Percentiles rank a stretch among this genome's conserved stretches.
Evolutionary conservation across 2,329 filamentous ascomycete species (phyloP).

Genomic region (Fusarium avenaceum): DNA sequence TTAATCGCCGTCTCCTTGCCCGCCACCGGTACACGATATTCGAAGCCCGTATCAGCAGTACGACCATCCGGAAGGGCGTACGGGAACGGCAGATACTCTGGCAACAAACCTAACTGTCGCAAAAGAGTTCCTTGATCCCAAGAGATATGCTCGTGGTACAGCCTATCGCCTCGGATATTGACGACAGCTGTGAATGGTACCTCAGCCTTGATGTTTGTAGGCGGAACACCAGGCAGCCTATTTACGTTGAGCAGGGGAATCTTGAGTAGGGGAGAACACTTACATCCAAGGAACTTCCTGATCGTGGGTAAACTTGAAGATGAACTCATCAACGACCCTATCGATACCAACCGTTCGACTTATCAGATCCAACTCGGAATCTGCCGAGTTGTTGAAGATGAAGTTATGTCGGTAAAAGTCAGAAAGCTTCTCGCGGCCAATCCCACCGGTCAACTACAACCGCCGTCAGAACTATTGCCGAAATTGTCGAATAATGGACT

Average conservation of each 20-base stretch:
- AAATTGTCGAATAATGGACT: conserved; percentile 32
- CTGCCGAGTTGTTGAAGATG: conserved; percentile 78
- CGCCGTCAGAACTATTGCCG: rapidly evolving
- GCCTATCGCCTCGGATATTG: conserved; percentile 71
- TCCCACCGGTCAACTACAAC: conserved; percentile 71
- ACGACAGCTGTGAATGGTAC: conserved; percentile 74
- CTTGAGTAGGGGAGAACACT: conserved; percentile 47
- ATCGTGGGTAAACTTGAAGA: conserved; percentile 74
- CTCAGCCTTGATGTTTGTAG: conserved; percentile 66
- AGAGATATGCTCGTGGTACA: conserved; percentile 76
- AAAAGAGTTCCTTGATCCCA: conserved; percentile 77
- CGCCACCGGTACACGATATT: conserved; percentile 53
- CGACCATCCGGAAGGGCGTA: conserved; percentile 61
- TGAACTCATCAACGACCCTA: conserved; percentile 78
- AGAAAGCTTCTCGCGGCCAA: conserved; percentile 73
- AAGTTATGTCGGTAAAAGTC: conserved; percentile 81
- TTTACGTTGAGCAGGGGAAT: rapidly evolving
- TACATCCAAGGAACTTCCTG: conserved; percentile 76
- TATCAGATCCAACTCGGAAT: conserved; percentile 76
- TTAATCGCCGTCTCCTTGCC: conserved; percentile 52
- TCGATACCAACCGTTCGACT: conserved; percentile 80
- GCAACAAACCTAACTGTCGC: conserved; percentile 68
- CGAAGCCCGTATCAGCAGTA: conserved; percentile 45
- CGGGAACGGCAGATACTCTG: conserved; percentile 73
- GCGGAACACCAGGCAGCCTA: conserved; percentile 67